These are phyloP conservation scores for Phytophthora rubi DNA, from an alignment of 352 stramenopile genomes.

Conservation along the genomic window DNA sequence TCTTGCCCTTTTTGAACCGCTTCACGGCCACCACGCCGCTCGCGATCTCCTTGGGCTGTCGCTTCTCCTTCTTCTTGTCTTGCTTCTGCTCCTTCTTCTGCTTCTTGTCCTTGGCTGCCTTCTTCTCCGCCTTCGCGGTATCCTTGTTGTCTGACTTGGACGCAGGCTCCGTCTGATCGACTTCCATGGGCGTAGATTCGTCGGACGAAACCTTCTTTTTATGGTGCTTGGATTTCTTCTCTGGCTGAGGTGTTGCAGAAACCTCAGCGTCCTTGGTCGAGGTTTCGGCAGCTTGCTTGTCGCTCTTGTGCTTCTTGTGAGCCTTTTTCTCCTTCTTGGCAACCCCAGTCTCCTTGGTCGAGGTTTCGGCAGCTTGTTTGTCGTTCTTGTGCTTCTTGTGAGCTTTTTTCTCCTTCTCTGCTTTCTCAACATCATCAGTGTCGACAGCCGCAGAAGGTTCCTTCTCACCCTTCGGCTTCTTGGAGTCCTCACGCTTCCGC, in stretches of 20 bases:
- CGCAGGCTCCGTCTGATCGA: constrained; percentile 20
- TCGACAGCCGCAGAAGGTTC: constrained; percentile 1
- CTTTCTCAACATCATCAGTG: constrained; percentile 17
- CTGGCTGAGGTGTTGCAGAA: constrained; percentile 17
- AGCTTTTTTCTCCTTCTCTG: no score
- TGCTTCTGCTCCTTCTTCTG: constrained; percentile 38
- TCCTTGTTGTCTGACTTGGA: constrained; percentile 22
- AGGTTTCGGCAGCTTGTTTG: no score
- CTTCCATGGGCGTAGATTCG: constrained; percentile 27
- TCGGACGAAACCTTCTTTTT: constrained; percentile 26
- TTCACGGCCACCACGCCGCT: constrained; percentile 82
- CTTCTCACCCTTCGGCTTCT: constrained; percentile 21
- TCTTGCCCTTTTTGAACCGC: constrained; percentile 78
- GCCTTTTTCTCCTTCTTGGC: constrained; percentile 38
- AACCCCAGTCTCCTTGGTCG: no score
- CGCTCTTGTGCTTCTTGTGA: constrained; percentile 43
- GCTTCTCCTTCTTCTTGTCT: constrained; percentile 51
- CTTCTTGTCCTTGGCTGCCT: constrained; percentile 38
- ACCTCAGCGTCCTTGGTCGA: not conserved
- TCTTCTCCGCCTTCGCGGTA: constrained; percentile 35
- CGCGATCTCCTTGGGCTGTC: constrained; percentile 66
- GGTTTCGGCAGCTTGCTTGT: constrained; percentile 19
- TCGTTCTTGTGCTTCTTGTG: no score
- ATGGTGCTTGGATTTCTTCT: constrained; percentile 29
- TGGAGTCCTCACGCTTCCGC: constrained; percentile 31